These are phyloP conservation scores for Geotrichum armillariae DNA, from an alignment of 1,139 yeast genomes.

Conservation along the genomic window DNA sequence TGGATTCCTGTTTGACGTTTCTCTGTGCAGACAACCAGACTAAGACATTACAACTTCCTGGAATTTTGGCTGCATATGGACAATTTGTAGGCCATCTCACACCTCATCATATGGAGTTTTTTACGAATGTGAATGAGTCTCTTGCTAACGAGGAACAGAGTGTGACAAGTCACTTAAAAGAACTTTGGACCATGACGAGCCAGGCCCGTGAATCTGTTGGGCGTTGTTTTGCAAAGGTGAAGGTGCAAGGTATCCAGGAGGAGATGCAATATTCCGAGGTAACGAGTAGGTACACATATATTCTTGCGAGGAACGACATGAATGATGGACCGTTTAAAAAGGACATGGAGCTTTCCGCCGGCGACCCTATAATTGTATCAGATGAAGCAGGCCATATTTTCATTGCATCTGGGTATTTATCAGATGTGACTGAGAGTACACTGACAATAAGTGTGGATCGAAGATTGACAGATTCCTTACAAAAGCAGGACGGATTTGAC, in stretches of 20 bases:
- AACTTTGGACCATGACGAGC: constrained; percentile 68
- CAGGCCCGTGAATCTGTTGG: constrained; percentile 63
- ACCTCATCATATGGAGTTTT: constrained; percentile 44
- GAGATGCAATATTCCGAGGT: constrained; percentile 11
- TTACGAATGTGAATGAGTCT: constrained; percentile 68
- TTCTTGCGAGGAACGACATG: constrained; percentile 5
- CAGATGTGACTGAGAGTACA: constrained; percentile 42
- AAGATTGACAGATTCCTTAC: constrained; percentile 50
- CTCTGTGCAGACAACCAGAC: constrained; percentile 43
- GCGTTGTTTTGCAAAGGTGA: constrained; percentile 47
- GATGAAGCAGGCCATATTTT: constrained; percentile 82
- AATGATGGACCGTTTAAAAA: constrained; percentile 21
- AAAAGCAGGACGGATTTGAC: constrained; percentile 47
- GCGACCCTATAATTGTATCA: constrained; percentile 61
- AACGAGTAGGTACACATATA: constrained; percentile 11
- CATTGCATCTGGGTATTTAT: constrained; percentile 61
- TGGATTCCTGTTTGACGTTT: constrained; percentile 55
- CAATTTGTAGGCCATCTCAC: constrained; percentile 12
- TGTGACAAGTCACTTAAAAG: constrained; percentile 53
- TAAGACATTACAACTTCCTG: not conserved
- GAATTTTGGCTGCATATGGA: constrained; percentile 9
- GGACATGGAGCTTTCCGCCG: constrained; percentile 31
- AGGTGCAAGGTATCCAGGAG: constrained; percentile 45
- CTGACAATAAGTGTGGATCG: constrained; percentile 51
- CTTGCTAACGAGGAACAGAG: constrained; percentile 73